Base-by-base conservation (phyloP, 2,329 filamentous ascomycete species). In the Aspergillus tanneri region DNA sequence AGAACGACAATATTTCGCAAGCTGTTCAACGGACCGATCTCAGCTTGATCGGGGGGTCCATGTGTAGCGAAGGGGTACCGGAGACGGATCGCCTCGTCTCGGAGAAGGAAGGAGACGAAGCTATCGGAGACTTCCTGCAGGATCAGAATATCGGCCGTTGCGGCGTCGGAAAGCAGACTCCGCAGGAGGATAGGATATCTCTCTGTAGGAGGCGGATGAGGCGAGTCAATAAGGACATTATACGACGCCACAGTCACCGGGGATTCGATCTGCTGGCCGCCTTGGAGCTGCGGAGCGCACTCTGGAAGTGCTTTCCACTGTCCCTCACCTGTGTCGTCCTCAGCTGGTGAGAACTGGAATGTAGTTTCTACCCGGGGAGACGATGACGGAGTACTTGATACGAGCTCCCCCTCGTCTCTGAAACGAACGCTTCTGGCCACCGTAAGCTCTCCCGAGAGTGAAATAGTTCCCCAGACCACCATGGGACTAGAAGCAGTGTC, bases 1-100 rank as follows among this genome's bases (percentile, higher is more conserved):
- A 49, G 46, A 2, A 44, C 27, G n/a, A 49, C 41, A 8, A 49
- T 49, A 27, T 49, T 49, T n/a, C 46, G 40, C 7, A 49, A 41
- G 9, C 46, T 49, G 12, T 19, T 34, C 5, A 49, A 30, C 4
- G 46, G 46, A 18, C 46, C 22, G 7, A 49, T 35, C 3, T 49
- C 41, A 1, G 32, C 18, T 6, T 49, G 46, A 18, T 49, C 40
- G 2, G 46, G 46, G 11, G 46, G 46, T 3, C 46, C 46, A 39
- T 49, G 46, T 2, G 46, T 49, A 3, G 35, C n/a, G 21, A 49
- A 49, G 1, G 40, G 40, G 21, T 49, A 49, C 3, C 12, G 34
- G 5, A 16, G 10, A 4, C 41, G 46, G 11, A 49, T 40, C 5
- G 39, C 19, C 11, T 23, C 10, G 16, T 49, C 46, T 39, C 16